Percentiles rank a stretch among this genome's conserved stretches.
These are phyloP conservation scores for Podospora sp. DNA, from an alignment of 495 filamentous ascomycete genomes.

Conservation along the genomic window DNA sequence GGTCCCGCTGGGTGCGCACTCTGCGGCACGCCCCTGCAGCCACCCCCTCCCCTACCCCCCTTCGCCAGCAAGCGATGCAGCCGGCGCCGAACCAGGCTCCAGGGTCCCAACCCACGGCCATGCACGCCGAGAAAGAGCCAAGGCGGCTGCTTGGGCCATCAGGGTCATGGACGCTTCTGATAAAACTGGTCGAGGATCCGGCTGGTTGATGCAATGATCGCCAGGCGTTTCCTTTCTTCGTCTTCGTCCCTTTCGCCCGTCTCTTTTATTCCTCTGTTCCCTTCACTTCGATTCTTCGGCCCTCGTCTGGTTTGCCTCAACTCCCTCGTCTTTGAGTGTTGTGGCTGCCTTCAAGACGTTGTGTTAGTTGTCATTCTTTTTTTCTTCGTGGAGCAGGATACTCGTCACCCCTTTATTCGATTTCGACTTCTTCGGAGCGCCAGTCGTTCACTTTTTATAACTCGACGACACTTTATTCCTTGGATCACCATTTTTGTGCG, in stretches of 20 bases:
- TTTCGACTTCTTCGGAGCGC: constrained; percentile 23
- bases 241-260: not conserved
- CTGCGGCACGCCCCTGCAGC: constrained; percentile 17
- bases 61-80: constrained; percentile 3
- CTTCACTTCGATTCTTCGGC: constrained; percentile 8
- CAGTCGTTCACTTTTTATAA: constrained; percentile 22
- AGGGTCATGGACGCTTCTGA: not conserved
- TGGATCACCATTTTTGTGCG: constrained; percentile 12
- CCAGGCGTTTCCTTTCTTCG: constrained; percentile 20
- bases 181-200: constrained; percentile 19
- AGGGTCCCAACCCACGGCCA: constrained; percentile 11
- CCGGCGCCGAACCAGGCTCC: constrained; percentile 17
- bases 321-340: not conserved
- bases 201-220: constrained; percentile 22
- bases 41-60: constrained; percentile 7
- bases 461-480: constrained; percentile 19
- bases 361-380: constrained; percentile 27
- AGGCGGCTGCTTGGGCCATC: constrained; percentile 14
- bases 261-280: constrained; percentile 13
- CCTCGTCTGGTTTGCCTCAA: constrained; percentile 13
- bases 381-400: constrained; percentile 21
- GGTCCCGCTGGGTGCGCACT: constrained; percentile 10
- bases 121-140: constrained; percentile 16
- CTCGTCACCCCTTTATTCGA: constrained; percentile 11
- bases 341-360: constrained; percentile 18